Evolutionary conservation across 2,329 filamentous ascomycete species (phyloP).

Genomic region (Gaeumannomyces sp.): DNA sequence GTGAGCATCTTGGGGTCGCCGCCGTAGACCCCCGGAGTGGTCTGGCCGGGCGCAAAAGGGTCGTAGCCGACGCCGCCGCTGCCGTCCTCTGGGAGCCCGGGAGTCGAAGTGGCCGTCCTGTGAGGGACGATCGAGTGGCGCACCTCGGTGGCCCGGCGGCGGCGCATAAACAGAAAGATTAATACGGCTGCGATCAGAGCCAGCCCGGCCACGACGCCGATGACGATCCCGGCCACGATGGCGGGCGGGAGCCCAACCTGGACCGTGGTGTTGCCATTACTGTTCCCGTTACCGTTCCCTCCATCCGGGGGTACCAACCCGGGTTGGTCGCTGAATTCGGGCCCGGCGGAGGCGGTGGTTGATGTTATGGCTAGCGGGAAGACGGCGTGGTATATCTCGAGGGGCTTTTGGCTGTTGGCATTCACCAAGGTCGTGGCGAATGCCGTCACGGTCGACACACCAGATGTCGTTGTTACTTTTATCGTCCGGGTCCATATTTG

Average conservation of each 20-base stretch:
- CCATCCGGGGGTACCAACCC: neutral
- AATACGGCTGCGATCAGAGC: neutral
- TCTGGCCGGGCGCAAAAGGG: neutral
- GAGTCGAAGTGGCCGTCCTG: constrained; percentile 1
- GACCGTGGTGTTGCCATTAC: neutral
- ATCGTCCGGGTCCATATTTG: neutral
- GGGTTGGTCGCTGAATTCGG: neutral
- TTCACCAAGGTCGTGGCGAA: neutral
- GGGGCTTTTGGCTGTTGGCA: neutral
- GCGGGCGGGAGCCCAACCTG: constrained; percentile 1
- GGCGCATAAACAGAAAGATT: constrained; percentile 2
- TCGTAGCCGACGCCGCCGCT: constrained; percentile 4
- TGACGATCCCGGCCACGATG: constrained; percentile 6
- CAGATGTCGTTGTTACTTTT: neutral
- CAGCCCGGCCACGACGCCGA: constrained; percentile 2
- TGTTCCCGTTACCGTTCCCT: neutral
- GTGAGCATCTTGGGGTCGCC: neutral
- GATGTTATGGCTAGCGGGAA: constrained; percentile 6
- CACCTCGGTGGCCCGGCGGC: neutral
- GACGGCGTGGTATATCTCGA: constrained; percentile 2
- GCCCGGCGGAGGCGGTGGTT: neutral
- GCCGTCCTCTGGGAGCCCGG: neutral
- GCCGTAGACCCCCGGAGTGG: neutral
- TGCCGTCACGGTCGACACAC: neutral
- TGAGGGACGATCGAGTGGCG: neutral